These are phyloP conservation scores for Ammopiptanthus mongolicus DNA, from an alignment of 306 rosid genomes.

Conservation along the genomic window DNA sequence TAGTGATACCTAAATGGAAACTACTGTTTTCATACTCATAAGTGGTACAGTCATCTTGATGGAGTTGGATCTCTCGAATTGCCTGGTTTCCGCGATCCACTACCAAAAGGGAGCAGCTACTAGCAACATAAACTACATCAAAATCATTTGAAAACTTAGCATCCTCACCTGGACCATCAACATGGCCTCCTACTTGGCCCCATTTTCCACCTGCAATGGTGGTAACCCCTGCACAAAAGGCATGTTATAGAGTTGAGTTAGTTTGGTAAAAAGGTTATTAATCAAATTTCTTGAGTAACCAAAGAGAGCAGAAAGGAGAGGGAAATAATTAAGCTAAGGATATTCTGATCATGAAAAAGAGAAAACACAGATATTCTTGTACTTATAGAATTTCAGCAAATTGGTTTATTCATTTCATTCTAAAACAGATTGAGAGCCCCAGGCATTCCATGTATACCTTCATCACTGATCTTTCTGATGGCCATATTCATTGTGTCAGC, in stretches of 20 bases:
- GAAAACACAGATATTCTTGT: background rate
- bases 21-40: constrained; percentile 44
- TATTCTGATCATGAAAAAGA: background rate
- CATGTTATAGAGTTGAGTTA: constrained; percentile 7
- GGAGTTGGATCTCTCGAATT: constrained; percentile 89
- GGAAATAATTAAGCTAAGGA: background rate
- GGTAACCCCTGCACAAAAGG: constrained; percentile 62
- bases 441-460: constrained; percentile 40
- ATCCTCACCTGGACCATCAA: constrained; percentile 98
- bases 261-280: background rate
- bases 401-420: background rate
- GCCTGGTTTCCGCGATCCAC: constrained; percentile 94
- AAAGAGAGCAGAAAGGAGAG: background rate
- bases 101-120: constrained; percentile 88
- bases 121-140: constrained; percentile 66
- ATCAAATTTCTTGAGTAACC: background rate
- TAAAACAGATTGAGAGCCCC: background rate
- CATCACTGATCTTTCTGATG: constrained; percentile 83
- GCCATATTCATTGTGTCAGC: constrained; percentile 98
- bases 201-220: constrained; percentile 98
- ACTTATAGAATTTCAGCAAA: background rate
- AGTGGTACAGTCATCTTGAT: constrained; percentile 60
- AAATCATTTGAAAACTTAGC: constrained; percentile 92
- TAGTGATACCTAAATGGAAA: constrained; percentile 61
- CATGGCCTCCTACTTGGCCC: constrained; percentile 75